Base-by-base conservation (phyloP, 768 basidiomycete species). In the Panus rudis region DNA sequence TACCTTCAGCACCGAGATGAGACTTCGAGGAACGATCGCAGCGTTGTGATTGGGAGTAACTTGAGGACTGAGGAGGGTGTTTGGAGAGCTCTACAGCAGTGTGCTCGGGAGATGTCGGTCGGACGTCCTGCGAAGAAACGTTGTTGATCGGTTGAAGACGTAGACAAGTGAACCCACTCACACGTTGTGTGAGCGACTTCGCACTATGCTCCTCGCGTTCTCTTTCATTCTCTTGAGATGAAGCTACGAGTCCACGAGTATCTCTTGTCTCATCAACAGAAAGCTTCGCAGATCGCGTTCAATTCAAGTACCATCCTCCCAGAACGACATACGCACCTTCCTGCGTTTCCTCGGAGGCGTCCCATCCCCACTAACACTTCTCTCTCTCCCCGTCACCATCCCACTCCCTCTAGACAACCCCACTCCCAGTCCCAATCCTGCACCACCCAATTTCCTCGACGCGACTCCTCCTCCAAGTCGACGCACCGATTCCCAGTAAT, bases 321-420 rank as follows among this genome's bases (percentile, higher is more conserved):
- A n/a, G n/a, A n/a, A n/a, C n/a, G n/a, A n/a, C n/a, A n/a, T n/a
- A n/a, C 42, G 33, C 28, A 43, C 47, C 47, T 40, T 48, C 23
- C 28, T 28, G n/a, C 47, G 41, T 31, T 48, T 48, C 37, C 42
- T 22, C 22, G 42, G 41, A 6, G 41, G 47, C 17, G 37, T 32
- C n/a, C n/a, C 6, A 16, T n/a, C 34, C 8, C 20, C 34, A 28
- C 28, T 38, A 28, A 31, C 37, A 21, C 37, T 43, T 11, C 19
- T 14, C 1, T 4, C 31, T 19, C 25, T 4, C 10, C 13, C 23
- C 16, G 16, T n/a, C 22, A 38, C 13, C 19, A 8, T 30, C 3
- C 23, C 21, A 17, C 25, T 30, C 17, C 21, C 23, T 16, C 8
- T 6, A 41, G 19, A 31, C 39, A 38, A 21, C 13, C 10, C 4